phyloP scores from a whole-genome alignment of 768 basidiomycete genomes.

The Obba rivulosa region DNA sequence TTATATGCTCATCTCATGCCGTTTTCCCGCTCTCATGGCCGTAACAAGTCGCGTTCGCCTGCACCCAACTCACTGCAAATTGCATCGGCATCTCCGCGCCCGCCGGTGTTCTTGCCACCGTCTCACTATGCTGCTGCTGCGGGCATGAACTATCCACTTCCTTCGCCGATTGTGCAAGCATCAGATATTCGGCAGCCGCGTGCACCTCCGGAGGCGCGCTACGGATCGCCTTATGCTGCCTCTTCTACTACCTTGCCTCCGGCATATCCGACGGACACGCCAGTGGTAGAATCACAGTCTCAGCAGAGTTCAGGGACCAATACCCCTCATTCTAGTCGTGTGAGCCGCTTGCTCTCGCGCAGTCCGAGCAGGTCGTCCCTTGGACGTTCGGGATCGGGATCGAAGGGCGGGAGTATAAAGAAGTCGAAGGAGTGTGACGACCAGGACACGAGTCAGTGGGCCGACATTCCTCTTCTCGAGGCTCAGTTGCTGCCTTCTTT shows the following conservation, averaged over 20 bases:
- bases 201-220: background rate
- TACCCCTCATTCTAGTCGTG: slow-evolving; percentile 10
- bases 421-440: slow-evolving; percentile 9
- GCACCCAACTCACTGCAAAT: slow-evolving; percentile 2
- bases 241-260: slow-evolving; percentile 2
- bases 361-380: slow-evolving; percentile 4
- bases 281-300: background rate
- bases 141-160: slow-evolving; percentile 11
- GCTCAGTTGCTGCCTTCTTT: slow-evolving; percentile 63
- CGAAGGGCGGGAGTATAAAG: background rate
- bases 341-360: slow-evolving; percentile 5
- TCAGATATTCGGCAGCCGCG: background rate
- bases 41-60: slow-evolving; percentile 15
- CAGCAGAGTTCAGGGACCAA: background rate
- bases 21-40: slow-evolving; percentile 13
- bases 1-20: slow-evolving; percentile 8
- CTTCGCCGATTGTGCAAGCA: background rate
- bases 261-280: slow-evolving; percentile 9
- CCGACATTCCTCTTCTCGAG: slow-evolving; percentile 56
- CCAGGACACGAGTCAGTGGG: slow-evolving; percentile 33
- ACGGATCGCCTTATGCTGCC: background rate
- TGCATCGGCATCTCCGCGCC: slow-evolving; percentile 11
- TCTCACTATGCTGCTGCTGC: slow-evolving; percentile 34
- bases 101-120: slow-evolving; percentile 27
- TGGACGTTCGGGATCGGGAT: background rate